Base-by-base conservation (phyloP, 2,329 filamentous ascomycete species). In the Cytospora paraplurivora region DNA sequence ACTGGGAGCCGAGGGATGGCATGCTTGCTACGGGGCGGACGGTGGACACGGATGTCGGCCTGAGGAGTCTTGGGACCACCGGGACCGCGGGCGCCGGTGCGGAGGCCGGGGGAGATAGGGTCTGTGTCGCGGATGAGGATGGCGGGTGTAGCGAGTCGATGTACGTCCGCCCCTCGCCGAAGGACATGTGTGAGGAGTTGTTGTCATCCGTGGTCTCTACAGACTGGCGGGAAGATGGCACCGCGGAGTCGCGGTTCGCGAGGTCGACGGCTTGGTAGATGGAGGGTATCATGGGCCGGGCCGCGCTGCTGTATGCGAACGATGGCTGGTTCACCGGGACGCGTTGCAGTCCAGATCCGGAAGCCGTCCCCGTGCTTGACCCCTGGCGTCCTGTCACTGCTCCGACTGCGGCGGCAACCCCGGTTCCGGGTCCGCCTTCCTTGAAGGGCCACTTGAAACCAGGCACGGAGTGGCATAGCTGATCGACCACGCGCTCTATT, bases 401-500 rank as follows among this genome's bases (percentile, higher is more conserved):
- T 15, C 4, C n/a, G 12, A 47, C 41, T 11, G 41, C 17, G 2
- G 19, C 66, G 53, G 66, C 52, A 19, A 66, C 71, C 69, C 64
- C 27, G 70, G 69, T 17, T 66, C 68, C 49, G 67, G 69, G 15
- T 69, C 71, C 33, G 19, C 72, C 56, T 33, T 76, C 72, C 17
- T 73, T 67, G 49, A 74, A 72, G 5, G 71, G 68, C 1, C 62
- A 63, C 56, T 69, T 72, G 65, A 79, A 76, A 4, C 77, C 76
- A 0, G 81, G 76, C 10, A 79, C 75, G 7, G 78, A 69, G 55
- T 82, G 78, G 70, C 80, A 81, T 3, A 85, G 75, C 70, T 82
- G 78, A 61, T 78, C 76, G 5, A 86, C 78, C 5, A 83, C 76
- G 32, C 77, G 78, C 72, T 88, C 85, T 66, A 88, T 73, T 50